Percentiles rank a stretch among this genome's conserved stretches.
phyloP scores from a whole-genome alignment of 1,284 basidiomycete genomes.

The Puccinia horiana region DNA sequence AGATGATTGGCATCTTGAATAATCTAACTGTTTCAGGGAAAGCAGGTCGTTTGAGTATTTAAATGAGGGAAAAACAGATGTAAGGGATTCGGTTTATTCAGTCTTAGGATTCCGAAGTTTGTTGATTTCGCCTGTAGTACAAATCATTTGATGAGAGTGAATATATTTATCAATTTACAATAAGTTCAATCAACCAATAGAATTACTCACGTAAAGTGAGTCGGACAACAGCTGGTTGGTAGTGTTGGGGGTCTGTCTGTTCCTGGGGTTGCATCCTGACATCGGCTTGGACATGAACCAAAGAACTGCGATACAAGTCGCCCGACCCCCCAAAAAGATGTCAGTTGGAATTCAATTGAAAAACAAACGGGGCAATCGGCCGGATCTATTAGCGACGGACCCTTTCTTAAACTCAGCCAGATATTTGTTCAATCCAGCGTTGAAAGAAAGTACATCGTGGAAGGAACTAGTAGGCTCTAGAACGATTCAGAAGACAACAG shows the following conservation, averaged over 20 bases:
- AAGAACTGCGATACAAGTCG: conserved; percentile 6
- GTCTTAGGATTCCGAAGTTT: conserved; percentile 44
- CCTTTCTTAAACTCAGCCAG: conserved; percentile 45
- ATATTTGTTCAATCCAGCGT: conserved; percentile 36
- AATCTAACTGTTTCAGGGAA: no score
- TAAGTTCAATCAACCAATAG: not conserved
- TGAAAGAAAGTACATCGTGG: conserved; percentile 41
- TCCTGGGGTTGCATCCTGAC: conserved; percentile 45
- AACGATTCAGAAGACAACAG: not conserved
- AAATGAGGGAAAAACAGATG: not conserved
- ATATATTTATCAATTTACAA: not conserved
- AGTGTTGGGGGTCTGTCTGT: conserved; percentile 22
- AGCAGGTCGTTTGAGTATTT: no score
- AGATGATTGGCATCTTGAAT: no score
- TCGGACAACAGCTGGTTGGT: conserved; percentile 27
- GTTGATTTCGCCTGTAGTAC: conserved; percentile 24
- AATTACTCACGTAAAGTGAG: conserved; percentile 33
- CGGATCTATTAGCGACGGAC: not conserved
- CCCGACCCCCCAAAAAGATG: not conserved
- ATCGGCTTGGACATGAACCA: conserved; percentile 43
- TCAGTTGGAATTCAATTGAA: not conserved
- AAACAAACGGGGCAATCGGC: not conserved
- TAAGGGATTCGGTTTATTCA: not conserved
- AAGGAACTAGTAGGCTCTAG: conserved; percentile 33
- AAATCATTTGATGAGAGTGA: not conserved